Percentiles rank a stretch among this genome's conserved stretches.
Conservation (phyloP, 805 yeast species). For the Yarrowia porcina region DNA sequence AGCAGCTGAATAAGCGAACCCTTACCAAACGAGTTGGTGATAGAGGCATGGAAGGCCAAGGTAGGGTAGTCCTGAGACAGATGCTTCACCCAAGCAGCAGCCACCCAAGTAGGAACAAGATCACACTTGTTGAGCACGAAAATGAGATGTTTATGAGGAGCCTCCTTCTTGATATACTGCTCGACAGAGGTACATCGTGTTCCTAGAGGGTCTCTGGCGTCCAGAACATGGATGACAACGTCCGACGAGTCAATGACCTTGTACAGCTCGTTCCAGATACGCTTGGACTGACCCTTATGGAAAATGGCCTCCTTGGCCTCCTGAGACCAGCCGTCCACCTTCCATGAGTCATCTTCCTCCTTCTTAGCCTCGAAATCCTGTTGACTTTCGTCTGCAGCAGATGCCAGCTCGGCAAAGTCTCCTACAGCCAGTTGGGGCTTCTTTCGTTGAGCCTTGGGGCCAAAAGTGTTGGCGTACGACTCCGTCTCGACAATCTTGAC, state of each 20-base stretch:
- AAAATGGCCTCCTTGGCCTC: conserved; percentile 95
- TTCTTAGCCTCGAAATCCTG: conserved; percentile 66
- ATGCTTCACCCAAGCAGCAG: conserved; percentile 99
- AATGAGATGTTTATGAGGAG: conserved; percentile 93
- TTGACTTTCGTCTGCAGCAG: conserved; percentile 53
- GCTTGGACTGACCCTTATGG: conserved; percentile 94
- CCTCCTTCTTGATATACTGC: conserved; percentile 86
- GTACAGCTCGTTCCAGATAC: conserved; percentile 97
- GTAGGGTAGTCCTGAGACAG: conserved; percentile 90
- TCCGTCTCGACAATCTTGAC: conserved; percentile 86
- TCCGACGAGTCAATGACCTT: conserved; percentile 97
- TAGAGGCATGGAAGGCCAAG: conserved; percentile 95
- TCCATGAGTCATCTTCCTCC: conserved; percentile 55
- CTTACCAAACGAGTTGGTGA: conserved; percentile 95
- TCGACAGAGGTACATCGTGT: conserved; percentile 93
- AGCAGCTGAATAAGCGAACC: conserved; percentile 91
- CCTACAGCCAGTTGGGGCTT: conserved; percentile 81
- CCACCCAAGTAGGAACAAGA: conserved; percentile 98
- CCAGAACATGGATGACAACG: conserved; percentile 92
- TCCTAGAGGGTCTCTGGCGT: conserved; percentile 96
- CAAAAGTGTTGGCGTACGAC: conserved; percentile 75
- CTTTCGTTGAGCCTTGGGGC: conserved; percentile 92
- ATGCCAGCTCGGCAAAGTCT: conserved; percentile 73
- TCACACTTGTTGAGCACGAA: conserved; percentile 96
- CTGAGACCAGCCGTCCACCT: conserved; percentile 80